phyloP scores from a whole-genome alignment of 176 grass and related monocot genomes.

The Oryza meyeriana region DNA sequence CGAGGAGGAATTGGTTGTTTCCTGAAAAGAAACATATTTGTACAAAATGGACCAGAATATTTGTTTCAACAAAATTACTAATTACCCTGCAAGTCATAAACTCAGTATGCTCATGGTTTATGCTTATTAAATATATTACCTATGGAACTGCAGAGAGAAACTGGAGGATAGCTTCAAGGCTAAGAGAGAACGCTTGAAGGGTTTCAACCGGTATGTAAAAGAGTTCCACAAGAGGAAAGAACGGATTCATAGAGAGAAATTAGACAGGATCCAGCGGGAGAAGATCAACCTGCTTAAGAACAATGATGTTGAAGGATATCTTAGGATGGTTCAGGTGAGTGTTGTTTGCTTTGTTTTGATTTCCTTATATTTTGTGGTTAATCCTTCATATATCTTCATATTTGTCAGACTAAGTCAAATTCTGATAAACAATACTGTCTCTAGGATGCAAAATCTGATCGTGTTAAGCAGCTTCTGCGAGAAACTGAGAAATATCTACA shows the following conservation, averaged over 20 bases:
- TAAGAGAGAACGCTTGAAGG: conserved; percentile 84
- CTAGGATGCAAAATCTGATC: conserved; percentile 98
- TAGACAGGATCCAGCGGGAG: conserved; percentile 94
- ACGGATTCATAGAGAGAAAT: conserved; percentile 82
- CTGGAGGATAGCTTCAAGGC: conserved; percentile 92
- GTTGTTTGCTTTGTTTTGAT: conserved; percentile 27
- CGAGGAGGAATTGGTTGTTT: neutral
- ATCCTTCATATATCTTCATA: neutral
- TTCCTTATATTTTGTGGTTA: conserved; percentile 27
- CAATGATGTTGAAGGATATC: conserved; percentile 98
- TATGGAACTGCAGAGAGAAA: conserved; percentile 62
- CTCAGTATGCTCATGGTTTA: neutral
- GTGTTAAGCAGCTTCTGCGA: conserved; percentile 92
- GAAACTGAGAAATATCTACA: conserved; percentile 99
- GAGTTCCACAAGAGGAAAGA: conserved; percentile 99
- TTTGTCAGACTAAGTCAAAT: conserved; percentile 20
- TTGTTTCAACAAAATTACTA: neutral
- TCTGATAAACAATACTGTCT: conserved; percentile 26
- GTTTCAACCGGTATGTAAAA: conserved; percentile 83
- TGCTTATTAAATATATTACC: neutral
- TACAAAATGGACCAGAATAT: neutral
- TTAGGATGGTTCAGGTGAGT: conserved; percentile 93
- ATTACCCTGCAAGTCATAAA: neutral
- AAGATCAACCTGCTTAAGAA: conserved; percentile 99
- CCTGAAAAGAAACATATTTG: neutral